A percentile compares a stretch with the other conserved stretches of the same genome.
These are phyloP conservation scores for Lactuca saligna DNA, from an alignment of 129 eudicot species.

Conservation along the genomic window DNA sequence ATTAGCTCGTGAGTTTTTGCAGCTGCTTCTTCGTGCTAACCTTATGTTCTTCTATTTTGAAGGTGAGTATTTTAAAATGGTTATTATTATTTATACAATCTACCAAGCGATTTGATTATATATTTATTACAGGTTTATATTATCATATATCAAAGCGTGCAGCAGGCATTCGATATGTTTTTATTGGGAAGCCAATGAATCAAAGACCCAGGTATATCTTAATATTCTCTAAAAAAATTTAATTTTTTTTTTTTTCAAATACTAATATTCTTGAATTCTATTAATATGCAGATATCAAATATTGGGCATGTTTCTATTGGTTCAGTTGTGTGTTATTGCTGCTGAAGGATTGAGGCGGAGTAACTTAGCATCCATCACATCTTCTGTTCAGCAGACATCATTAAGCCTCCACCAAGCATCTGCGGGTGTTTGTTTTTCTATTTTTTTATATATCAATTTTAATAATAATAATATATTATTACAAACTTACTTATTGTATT, in stretches of 20 bases:
- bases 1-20: conserved; percentile 74
- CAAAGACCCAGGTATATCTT: conserved; percentile 86
- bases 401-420: conserved; percentile 63
- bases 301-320: conserved; percentile 84
- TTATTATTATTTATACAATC: background rate
- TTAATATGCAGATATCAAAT: conserved; percentile 82
- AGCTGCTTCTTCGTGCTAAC: conserved; percentile 85
- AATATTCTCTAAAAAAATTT: background rate
- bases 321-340: conserved; percentile 91
- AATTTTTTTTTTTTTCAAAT: background rate
- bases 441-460: background rate
- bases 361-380: conserved; percentile 73
- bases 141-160: conserved; percentile 97
- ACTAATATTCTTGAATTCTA: background rate
- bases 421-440: conserved; percentile 48
- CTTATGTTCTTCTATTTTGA: conserved; percentile 97
- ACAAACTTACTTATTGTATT: conserved; percentile 11
- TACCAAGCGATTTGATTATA: conserved; percentile 9
- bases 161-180: conserved; percentile 94
- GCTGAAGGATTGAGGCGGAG: conserved; percentile 93
- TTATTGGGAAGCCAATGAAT: conserved; percentile 80
- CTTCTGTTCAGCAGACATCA: conserved; percentile 72
- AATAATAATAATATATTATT: background rate
- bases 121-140: conserved; percentile 61
- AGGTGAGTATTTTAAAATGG: conserved; percentile 43